phyloP scores from a whole-genome alignment of 306 rosid genomes.

The Arachis stenosperma region DNA sequence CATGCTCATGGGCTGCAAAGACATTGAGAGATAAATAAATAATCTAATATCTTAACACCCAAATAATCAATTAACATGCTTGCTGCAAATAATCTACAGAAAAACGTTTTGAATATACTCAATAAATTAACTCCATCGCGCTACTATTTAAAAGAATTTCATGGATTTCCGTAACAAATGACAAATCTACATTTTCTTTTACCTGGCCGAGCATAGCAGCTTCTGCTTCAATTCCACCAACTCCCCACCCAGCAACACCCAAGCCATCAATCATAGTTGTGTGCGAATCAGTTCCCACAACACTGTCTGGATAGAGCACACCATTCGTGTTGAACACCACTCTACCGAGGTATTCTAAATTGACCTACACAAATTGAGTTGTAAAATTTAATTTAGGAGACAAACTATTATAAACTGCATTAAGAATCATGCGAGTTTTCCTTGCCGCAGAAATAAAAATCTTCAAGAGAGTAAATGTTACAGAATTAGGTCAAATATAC shows the following conservation, averaged over 20 bases:
- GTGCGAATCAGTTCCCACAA: conserved; percentile 96
- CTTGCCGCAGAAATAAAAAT: not conserved
- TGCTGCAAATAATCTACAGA: not conserved
- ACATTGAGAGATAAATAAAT: conserved; percentile 17
- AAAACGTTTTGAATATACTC: not conserved
- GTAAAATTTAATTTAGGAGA: conserved; percentile 32
- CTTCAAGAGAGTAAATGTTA: conserved; percentile 4
- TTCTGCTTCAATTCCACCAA: conserved; percentile 99
- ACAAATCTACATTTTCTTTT: conserved; percentile 24
- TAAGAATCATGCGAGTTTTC: conserved; percentile 11
- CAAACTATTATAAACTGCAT: conserved; percentile 4
- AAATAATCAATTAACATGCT: not conserved
- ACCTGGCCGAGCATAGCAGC: conserved; percentile 99
- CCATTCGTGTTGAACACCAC: conserved; percentile 87
- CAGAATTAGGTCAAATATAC: not conserved
- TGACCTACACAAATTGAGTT: conserved; percentile 64
- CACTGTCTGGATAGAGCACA: conserved; percentile 91
- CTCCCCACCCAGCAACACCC: conserved; percentile 99
- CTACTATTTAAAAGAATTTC: not conserved
- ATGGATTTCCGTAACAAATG: conserved; percentile 8
- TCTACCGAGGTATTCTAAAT: conserved; percentile 92
- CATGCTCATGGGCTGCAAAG: conserved; percentile 96
- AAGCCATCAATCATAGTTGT: conserved; percentile 98
- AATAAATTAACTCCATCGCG: not conserved
- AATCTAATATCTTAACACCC: conserved; percentile 2